Percentiles rank a stretch among this genome's conserved stretches.
phyloP scores from a whole-genome alignment of 495 filamentous ascomycete genomes.

The Staphylotrichum longicolle region DNA sequence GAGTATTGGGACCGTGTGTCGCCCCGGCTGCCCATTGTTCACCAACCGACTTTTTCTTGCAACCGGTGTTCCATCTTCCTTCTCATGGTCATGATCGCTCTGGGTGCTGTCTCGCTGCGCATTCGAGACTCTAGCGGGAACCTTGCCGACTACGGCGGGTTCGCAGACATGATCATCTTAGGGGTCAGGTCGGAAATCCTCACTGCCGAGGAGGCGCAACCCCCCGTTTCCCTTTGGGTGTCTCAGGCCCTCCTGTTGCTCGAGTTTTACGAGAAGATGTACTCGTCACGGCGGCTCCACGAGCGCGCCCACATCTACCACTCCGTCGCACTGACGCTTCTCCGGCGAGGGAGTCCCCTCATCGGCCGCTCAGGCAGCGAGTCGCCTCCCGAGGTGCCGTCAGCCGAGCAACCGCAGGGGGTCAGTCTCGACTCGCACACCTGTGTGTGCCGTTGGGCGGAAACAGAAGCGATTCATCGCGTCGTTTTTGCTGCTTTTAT shows the following conservation, averaged over 20 bases:
- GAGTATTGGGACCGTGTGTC: slow-evolving; percentile 95
- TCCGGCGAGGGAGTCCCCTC: slow-evolving; percentile 87
- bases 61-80: slow-evolving; percentile 78
- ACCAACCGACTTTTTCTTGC: slow-evolving; percentile 85
- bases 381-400: slow-evolving; percentile 69
- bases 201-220: slow-evolving; percentile 77
- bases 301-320: slow-evolving; percentile 97
- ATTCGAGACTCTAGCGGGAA: slow-evolving; percentile 65
- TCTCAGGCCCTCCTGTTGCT: slow-evolving; percentile 87
- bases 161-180: slow-evolving; percentile 80
- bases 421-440: slow-evolving; percentile 67
- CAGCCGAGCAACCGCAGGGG: slow-evolving; percentile 50
- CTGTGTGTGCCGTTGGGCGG: slow-evolving; percentile 93
- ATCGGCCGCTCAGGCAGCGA: slow-evolving; percentile 87
- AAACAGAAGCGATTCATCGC: slow-evolving; percentile 85
- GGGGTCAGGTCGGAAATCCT: slow-evolving; percentile 87
- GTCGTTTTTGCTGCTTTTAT: slow-evolving; percentile 95
- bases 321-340: slow-evolving; percentile 87
- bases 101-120: slow-evolving; percentile 87
- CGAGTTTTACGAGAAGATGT: slow-evolving; percentile 96
- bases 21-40: slow-evolving; percentile 87
- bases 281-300: slow-evolving; percentile 81
- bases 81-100: slow-evolving; percentile 80
- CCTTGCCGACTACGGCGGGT: slow-evolving; percentile 66
- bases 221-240: slow-evolving; percentile 91